Evolutionary conservation across 495 filamentous ascomycete genomes (phyloP), one percentile per base, ranked within the genome.

Genomic region (Podospora tetraspora): DNA sequence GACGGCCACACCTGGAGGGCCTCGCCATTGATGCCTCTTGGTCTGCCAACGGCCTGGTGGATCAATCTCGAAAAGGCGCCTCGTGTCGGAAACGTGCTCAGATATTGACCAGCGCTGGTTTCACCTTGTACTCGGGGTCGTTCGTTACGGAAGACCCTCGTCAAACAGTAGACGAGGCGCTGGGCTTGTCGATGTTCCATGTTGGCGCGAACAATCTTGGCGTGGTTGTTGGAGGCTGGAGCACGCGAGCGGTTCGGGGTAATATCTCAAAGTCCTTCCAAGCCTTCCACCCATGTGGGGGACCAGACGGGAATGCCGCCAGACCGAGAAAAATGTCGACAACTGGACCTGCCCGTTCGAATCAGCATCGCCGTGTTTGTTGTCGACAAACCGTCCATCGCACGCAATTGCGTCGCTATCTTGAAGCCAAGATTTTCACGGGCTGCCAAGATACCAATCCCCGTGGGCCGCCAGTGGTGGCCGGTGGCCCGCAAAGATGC

Each of bases 371-470:
- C 16, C 62, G 23, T 64, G 34, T 64, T 37, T 56, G 62, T 37
- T 56, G 62, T 52, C 23, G 62, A 57, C 62, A 64, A 24, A 25
- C 34, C 32, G 62, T 21, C 62, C 12, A 16, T 43, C 5, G 34
- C 34, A 30, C 29, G 29, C 29, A 23, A 22, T 24, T 30, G 62
- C 62, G 30, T n/a, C 61, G 61, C 25, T 12, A 62, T 30, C 30
- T 12, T 1, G 21, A 61, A 61, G 58, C 66, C 66, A 68, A 68
- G 66, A 68, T 19, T 60, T 63, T 57, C 57, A 60, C 22, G 21
- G 57, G 58, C 27, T 19, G 57, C 65, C 58, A 56, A 64, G 62
- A 64, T 34, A 16, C 62, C 21, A 16, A 27, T 56, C 62, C 32
- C 25, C 43, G 32, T 56, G 37, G 21, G 24, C 62, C 34, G 62